Evolutionary conservation across 345 rosid species (phyloP), one percentile per base, ranked within the genome.

Genomic region (Firmiana major): DNA sequence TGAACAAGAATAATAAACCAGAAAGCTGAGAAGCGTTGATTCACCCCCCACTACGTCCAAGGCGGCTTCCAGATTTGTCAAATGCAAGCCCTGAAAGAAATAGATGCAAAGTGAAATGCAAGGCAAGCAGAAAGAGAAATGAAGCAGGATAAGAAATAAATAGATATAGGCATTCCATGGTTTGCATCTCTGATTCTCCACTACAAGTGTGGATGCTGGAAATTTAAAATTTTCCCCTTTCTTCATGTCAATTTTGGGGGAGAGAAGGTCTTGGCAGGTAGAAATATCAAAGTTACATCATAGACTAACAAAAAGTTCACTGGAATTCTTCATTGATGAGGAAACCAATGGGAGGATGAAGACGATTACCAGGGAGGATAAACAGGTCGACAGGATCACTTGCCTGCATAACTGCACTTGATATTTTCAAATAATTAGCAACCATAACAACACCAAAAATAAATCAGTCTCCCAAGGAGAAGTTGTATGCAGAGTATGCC

Each of bases 1-100:
- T 8, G 22, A 65, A 36, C 1, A 21, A 67, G 10, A 54, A 53
- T 53, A 53, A 53, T 42, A 42, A 42, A 42, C 0, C 51, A 67
- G 36, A 22, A 22, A 66, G 36, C 13, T 19, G 10, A 11, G 42
- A 24, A 45, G 36, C 5, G 0, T 21, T 66, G 22, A 67, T 54
- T 10, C 54, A 67, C 72, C 72, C 72, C 72, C 72, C 72, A 45
- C 72, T 67, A 12, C 72, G 72, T 10, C 72, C 54, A 0, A 67
- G 36, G 12, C 72, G 72, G 54, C 36, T 67, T 67, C 72, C 72
- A 8, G 72, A 45, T 67, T 67, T 67, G 54, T 67, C 72, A 67
- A 67, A 67, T 43, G 72, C 72, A 43, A 67, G 72, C 72, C 72
- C 72, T 67, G 72, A 67, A 21, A 67, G 72, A 67, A 43, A 45